Evolutionary conservation across 2,329 filamentous ascomycete genomes (phyloP).

Genomic region (Fusarium duplospermum): DNA sequence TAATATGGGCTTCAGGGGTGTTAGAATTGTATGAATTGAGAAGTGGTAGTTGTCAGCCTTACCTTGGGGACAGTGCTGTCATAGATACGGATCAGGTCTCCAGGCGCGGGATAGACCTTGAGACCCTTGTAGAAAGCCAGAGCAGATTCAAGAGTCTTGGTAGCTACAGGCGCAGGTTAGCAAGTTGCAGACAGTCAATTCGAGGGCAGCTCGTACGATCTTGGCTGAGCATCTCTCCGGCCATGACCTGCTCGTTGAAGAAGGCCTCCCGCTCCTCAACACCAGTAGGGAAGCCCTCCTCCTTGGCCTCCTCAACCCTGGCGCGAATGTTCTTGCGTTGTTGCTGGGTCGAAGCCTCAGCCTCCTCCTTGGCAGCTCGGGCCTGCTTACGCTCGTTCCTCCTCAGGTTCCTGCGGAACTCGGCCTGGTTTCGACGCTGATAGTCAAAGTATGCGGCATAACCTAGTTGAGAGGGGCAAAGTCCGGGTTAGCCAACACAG

Average conservation of each 20-base stretch:
- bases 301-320: constrained; percentile 83
- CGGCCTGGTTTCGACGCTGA: constrained; percentile 70
- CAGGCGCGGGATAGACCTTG: constrained; percentile 96
- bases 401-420: constrained; percentile 76
- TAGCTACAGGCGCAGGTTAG: constrained; percentile 58
- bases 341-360: constrained; percentile 71
- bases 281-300: constrained; percentile 90
- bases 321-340: constrained; percentile 80
- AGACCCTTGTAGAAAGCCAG: constrained; percentile 98
- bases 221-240: constrained; percentile 84
- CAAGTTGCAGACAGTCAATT: constrained; percentile 1
- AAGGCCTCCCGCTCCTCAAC: constrained; percentile 94
- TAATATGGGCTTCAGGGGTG: constrained; percentile 77
- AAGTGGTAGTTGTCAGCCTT: constrained; percentile 15
- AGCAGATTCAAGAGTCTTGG: constrained; percentile 82
- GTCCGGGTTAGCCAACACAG: constrained; percentile 29
- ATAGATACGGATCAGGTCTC: constrained; percentile 95
- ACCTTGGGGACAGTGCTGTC: constrained; percentile 99
- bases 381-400: constrained; percentile 80
- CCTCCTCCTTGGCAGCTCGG: constrained; percentile 78
- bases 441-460: constrained; percentile 78
- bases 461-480: constrained; percentile 53
- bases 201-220: constrained; percentile 72
- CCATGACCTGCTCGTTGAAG: constrained; percentile 95
- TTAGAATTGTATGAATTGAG: constrained; percentile 30